Percentiles rank a stretch among this genome's conserved stretches.
These are phyloP conservation scores for Cornus controversa DNA, from an alignment of 148 eudicot genomes.

Conservation along the genomic window DNA sequence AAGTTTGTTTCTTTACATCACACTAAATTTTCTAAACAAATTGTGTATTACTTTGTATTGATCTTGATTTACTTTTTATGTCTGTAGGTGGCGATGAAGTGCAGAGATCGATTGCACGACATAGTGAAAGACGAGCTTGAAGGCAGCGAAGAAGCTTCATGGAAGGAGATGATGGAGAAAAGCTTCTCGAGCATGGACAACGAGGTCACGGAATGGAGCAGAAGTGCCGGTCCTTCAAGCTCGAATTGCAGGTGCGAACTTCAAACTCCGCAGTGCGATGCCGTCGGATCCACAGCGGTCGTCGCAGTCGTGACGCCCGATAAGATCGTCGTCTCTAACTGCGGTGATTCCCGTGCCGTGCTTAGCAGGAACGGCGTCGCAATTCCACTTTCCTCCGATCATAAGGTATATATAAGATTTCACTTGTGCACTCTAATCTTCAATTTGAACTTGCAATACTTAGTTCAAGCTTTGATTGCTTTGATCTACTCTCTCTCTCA, in stretches of 20 bases:
- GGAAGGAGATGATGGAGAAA: slow-evolving; percentile 42
- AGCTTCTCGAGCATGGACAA: slow-evolving; percentile 51
- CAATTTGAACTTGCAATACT: neutral
- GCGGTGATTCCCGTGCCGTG: slow-evolving; percentile 87
- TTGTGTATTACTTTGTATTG: neutral
- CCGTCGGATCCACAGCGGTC: slow-evolving; percentile 87
- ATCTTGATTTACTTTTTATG: neutral
- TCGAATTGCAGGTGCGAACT: slow-evolving; percentile 52
- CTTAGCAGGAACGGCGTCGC: slow-evolving; percentile 62
- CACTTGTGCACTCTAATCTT: neutral
- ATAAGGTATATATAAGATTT: slow-evolving; percentile 43
- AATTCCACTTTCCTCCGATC: slow-evolving; percentile 67
- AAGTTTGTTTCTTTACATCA: neutral
- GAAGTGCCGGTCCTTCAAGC: neutral
- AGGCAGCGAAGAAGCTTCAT: slow-evolving; percentile 22
- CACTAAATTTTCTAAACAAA: neutral
- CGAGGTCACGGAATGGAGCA: slow-evolving; percentile 38
- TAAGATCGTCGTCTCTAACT: slow-evolving; percentile 66
- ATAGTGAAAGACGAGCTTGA: slow-evolving; percentile 52
- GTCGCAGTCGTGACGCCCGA: slow-evolving; percentile 59
- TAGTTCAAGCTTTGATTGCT: neutral
- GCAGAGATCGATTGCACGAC: slow-evolving; percentile 57
- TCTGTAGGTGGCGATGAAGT: slow-evolving; percentile 58
- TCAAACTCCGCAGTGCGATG: slow-evolving; percentile 54
- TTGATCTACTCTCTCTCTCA: too few species aligned